Evolutionary conservation across 192 early-diverging fungal genomes (phyloP), one percentile per base, ranked within the genome.

Genomic region (Glomus cerebriforme): DNA sequence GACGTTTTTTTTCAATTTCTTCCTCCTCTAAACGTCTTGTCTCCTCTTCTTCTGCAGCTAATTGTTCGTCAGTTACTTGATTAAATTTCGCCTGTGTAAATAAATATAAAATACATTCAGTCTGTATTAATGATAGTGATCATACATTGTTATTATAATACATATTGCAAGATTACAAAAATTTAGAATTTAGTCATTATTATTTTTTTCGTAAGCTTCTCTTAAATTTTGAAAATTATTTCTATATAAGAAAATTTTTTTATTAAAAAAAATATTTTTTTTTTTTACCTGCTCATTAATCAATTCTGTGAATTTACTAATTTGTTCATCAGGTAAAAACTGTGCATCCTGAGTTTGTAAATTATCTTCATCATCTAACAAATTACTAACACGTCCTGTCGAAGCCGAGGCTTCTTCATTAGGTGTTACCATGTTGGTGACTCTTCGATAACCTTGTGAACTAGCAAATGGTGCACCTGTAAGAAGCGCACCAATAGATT

Each of bases 321-420:
- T 77, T 65, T 77, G 75, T 67, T 77, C 75, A 32, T 77, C 75
- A 32, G 75, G 75, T 39, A 77, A 39, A 77, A 49, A 77, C 17
- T 49, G 43, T 22, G 75, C 75, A 26, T 77, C 75, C 27, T 67
- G 62, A 24, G 73, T 75, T 49, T 65, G 75, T 66, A 66, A 59
- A 47, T 59, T 43, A 26, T 59, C 63, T 15, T 49, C 63, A 27
- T 77, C 75, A 10, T 77, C 75, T 2, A 65, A 7, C 13, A 77
- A 31, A 39, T 59, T 26, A 62, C 31, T 58, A 43, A 43, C 39
- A 43, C 39, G 39, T 12, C 39, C 39, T 32, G 59, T 26, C 13
- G 74, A 45, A 24, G 54, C 74, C 7, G n/a, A 34, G 59, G 54
- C 27, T 22, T 63, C 34, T 47, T 67, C 63, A 66, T 54, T 59